Percentiles rank a stretch among this genome's conserved stretches.
These are phyloP conservation scores for Aegilops tauschii DNA, from an alignment of 176 grass and related monocot species.

Conservation along the genomic window DNA sequence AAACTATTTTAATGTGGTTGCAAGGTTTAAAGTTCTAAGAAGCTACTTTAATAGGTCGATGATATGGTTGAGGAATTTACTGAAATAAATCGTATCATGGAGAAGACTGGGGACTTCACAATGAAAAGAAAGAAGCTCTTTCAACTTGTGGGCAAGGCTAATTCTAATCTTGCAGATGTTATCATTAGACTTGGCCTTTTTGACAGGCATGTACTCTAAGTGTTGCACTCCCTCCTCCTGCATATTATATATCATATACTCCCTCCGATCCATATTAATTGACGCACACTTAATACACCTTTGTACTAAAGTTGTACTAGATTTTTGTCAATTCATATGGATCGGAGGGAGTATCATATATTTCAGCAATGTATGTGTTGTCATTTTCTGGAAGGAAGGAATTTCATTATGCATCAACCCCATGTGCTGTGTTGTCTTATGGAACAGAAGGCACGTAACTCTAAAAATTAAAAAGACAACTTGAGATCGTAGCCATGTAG, in stretches of 20 bases:
- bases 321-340: no score
- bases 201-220: constrained; percentile 57
- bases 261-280: no score
- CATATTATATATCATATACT: background rate
- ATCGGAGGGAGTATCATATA: background rate
- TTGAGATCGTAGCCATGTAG: background rate
- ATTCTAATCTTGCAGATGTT: constrained; percentile 89
- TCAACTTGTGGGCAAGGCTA: constrained; percentile 95
- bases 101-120: constrained; percentile 84
- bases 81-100: constrained; percentile 93
- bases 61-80: constrained; percentile 98
- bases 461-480: background rate
- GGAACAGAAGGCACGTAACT: background rate
- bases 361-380: background rate
- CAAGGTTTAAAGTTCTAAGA: constrained; percentile 22
- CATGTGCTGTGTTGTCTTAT: background rate
- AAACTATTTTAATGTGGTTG: background rate
- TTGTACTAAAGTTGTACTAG: no score
- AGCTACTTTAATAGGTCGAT: constrained; percentile 65
- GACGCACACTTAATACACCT: no score
- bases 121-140: constrained; percentile 98
- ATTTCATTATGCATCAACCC: background rate
- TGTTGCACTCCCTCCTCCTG: background rate
- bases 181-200: constrained; percentile 95
- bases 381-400: constrained; percentile 14